These are phyloP conservation scores for Chaetothyriales sp. DNA, from an alignment of 2,329 filamentous ascomycete species.

Conservation along the genomic window DNA sequence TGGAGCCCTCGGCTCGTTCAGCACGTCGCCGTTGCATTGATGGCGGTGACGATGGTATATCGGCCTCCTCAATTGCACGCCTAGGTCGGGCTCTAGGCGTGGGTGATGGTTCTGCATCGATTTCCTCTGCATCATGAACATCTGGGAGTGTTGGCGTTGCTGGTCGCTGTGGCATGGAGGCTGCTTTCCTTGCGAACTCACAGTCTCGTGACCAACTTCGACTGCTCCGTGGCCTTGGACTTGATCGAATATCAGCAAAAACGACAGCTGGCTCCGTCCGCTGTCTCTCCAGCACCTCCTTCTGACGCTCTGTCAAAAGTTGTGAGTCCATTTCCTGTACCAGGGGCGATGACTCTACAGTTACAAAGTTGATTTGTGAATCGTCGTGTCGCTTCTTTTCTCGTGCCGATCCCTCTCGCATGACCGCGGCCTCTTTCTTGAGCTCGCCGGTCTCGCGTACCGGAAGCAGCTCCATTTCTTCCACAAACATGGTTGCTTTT, in stretches of 20 bases:
- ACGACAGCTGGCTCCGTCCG: slow-evolving; percentile 45
- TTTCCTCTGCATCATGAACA: slow-evolving; percentile 7
- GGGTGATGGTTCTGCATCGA: slow-evolving; percentile 14
- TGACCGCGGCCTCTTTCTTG: neutral
- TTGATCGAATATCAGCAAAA: slow-evolving; percentile 53
- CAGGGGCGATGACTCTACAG: slow-evolving; percentile 47
- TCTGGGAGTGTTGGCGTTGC: slow-evolving; percentile 14
- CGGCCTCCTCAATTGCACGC: slow-evolving; percentile 11
- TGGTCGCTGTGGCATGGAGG: slow-evolving; percentile 7
- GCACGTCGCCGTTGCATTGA: slow-evolving; percentile 5
- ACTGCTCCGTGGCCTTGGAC: slow-evolving; percentile 21
- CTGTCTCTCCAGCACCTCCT: slow-evolving; percentile 61
- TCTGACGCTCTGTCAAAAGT: slow-evolving; percentile 61
- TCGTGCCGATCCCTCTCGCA: slow-evolving; percentile 22
- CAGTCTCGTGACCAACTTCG: slow-evolving; percentile 6
- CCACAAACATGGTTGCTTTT: neutral
- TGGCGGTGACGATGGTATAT: slow-evolving; percentile 17
- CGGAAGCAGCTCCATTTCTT: neutral
- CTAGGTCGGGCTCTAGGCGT: slow-evolving; percentile 14
- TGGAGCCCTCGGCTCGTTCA: neutral
- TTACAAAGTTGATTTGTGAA: slow-evolving; percentile 64
- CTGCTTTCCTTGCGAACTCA: slow-evolving; percentile 11
- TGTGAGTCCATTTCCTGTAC: slow-evolving; percentile 47
- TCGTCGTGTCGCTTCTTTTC: slow-evolving; percentile 59
- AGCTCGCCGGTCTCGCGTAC: neutral